A percentile compares a stretch with the other conserved stretches of the same genome.
Conservation (phyloP, 2,329 filamentous ascomycete species). For the Lasiodiplodia sp. region DNA sequence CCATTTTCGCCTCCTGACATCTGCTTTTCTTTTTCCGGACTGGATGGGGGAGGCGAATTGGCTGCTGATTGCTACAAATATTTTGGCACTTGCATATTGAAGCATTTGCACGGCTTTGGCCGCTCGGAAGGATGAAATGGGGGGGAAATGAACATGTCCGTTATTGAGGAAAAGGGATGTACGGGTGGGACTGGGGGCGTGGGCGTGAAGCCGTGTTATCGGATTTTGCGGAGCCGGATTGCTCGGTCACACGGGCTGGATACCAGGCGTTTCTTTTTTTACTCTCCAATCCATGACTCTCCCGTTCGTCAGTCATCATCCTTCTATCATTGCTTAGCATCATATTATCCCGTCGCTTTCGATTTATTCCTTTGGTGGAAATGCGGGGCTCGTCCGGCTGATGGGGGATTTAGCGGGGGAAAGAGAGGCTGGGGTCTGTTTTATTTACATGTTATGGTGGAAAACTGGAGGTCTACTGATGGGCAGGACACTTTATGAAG, state of each 20-base stretch:
- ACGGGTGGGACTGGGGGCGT: not conserved
- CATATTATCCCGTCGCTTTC: not conserved
- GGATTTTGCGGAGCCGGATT: not conserved
- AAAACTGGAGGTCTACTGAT: not conserved
- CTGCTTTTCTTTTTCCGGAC: not conserved
- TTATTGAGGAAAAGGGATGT: not conserved
- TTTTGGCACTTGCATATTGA: not conserved
- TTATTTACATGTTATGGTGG: not conserved
- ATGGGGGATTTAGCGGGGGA: not conserved
- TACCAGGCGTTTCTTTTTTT: conserved; percentile 16
- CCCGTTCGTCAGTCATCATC: not conserved
- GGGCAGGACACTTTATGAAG: not conserved
- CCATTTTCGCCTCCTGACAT: not conserved
- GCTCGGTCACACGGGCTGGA: not conserved
- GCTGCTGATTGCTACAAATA: not conserved
- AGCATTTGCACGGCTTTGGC: not conserved
- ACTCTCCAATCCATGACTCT: not conserved
- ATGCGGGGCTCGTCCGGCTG: not conserved
- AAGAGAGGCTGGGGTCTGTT: not conserved
- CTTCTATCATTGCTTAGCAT: not conserved
- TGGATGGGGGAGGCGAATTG: not conserved
- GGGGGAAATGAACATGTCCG: not conserved
- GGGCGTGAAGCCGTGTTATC: not conserved
- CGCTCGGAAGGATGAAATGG: not conserved
- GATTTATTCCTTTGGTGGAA: not conserved